Evolutionary conservation across 2,329 filamentous ascomycete genomes (phyloP), one percentile per base, ranked within the genome.

Genomic region (Beauveria sp.): DNA sequence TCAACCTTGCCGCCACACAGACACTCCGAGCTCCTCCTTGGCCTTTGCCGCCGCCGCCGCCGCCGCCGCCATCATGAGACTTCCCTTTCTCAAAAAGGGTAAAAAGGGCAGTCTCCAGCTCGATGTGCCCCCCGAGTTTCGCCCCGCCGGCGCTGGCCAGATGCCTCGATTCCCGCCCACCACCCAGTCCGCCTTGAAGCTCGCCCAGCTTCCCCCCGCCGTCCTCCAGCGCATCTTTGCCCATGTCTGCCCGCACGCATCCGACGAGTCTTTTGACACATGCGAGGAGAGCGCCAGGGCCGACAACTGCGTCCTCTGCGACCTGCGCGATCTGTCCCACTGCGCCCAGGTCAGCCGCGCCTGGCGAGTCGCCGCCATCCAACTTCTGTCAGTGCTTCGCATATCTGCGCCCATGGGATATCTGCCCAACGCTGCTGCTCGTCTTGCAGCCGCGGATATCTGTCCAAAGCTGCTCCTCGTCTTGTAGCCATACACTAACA

Each of bases 281-380:
- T 93, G 90, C 69, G 93, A 97, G 77, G 84, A 90, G 68, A 91
- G 88, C 63, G 85, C 88, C 66, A 82, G 85, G 55, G 88, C 89
- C 66, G 87, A 91, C 76, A 86, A 86, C 61, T 97, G 93, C 77
- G 93, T 94, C 89, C 86, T 96, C 66, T 97, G 93, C 77, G 91
- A 96, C 76, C 82, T 94, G 78, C 87, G 92, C 66, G 92, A 97
- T 73, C 83, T 97, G 61, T 86, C 91, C 57, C 86, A 91, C 72
- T 93, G 90, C 72, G 85, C 86, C 44, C 80, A 84, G 71, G 90
- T 91, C 55, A 90, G 85, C 72, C 85, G 84, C 68, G 80, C 80
- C 68, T 97, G 92, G 92, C 79, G 80, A 62, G 69, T 70, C n/a
- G 69, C 73, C 55, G 83, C 79, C 51, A 67, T 78, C 48, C 77